Evolutionary conservation across 768 basidiomycete genomes (phyloP), one percentile per base, ranked within the genome.

Genomic region (Phanerochaete carnosa): DNA sequence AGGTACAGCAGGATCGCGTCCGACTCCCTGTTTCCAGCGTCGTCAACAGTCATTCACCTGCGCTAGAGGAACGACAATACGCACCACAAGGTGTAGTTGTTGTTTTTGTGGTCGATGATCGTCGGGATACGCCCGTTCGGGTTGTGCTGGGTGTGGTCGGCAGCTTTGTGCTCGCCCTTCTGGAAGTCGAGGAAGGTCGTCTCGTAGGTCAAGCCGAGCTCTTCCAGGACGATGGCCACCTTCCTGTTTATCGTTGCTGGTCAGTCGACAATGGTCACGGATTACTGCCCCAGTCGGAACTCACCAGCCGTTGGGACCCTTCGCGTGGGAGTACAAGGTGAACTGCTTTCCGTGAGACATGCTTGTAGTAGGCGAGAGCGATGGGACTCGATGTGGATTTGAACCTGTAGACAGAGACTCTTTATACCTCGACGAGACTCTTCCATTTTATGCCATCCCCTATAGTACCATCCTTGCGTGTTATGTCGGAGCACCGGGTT

Each of bases 1-100:
- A 82, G 70, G 68, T 79, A 81, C 9, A 76, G 65, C 35, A 80
- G 57, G 62, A 82, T 79, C 50, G 79, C 79, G 51, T 73, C 72
- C 26, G 72, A 70, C 62, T 76, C 75, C 65, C 69, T 62, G 45
- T 6, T n/a, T 22, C 16, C 29, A 6, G 25, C 16, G 12, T 4
- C 25, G 43, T 26, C 22, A 25, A n/a, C 45, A 32, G 2, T n/a
- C 23, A 19, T 19, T 16, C 45, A 7, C 19, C 8, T 19, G 4
- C 13, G 5, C 50, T 1, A 15, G 12, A 2, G 3, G 35, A 26
- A 16, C 3, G 37, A 33, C n/a, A 45, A 28, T 15, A 45, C 56
- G 51, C 25, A 55, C 70, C 74, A 75, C 28, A 75, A 57, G 16
- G 64, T 62, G 61, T 74, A 74, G 62, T 74, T 72, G 49, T 59